Conservation (phyloP, 2,329 filamentous ascomycete species). For the Fusarium humuli region DNA sequence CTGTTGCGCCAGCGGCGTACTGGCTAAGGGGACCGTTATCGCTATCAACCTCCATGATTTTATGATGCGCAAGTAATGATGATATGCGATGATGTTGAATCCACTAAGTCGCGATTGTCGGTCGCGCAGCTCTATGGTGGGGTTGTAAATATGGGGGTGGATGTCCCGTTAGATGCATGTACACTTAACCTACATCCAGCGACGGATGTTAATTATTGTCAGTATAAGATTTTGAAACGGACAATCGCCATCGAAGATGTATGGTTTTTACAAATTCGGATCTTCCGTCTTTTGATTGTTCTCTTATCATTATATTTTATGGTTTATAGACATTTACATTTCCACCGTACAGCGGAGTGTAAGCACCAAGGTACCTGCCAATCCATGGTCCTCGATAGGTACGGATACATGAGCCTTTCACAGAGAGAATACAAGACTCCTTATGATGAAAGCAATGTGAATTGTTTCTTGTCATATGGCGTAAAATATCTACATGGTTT, state of each 20-base stretch:
- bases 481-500: neutral
- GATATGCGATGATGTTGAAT: conserved; percentile 25
- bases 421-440: too few species aligned
- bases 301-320: neutral
- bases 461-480: conserved; percentile 6
- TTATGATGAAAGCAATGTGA: neutral
- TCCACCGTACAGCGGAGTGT: too few species aligned
- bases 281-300: too few species aligned
- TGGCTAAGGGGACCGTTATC: conserved; percentile 62
- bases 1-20: conserved; percentile 63
- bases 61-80: conserved; percentile 40
- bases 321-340: too few species aligned
- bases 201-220: neutral
- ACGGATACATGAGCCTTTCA: too few species aligned
- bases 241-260: too few species aligned
- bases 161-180: conserved; percentile 46
- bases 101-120: conserved; percentile 18
- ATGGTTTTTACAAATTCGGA: neutral
- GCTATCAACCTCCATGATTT: conserved; percentile 65
- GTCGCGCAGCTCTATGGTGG: conserved; percentile 39
- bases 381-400: too few species aligned
- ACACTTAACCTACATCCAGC: neutral
- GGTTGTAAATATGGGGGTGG: conserved; percentile 48
- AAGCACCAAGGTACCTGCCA: too few species aligned
- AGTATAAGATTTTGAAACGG: neutral